Percentiles rank a stretch among this genome's conserved stretches.
Conservation (phyloP, 331 rosid genomes). For the Cucumis variabilis region DNA sequence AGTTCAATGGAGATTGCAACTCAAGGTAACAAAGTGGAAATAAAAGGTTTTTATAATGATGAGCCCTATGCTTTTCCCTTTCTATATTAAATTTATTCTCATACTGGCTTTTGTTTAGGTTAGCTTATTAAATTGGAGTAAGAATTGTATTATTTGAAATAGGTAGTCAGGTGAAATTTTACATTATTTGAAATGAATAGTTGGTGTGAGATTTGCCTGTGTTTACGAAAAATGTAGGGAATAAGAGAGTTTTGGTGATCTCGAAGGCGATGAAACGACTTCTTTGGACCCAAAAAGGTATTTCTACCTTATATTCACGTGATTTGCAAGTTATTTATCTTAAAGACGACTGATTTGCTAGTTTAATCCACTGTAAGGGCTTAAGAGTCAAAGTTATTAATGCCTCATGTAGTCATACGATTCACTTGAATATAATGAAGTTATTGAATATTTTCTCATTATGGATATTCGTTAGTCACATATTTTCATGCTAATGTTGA, state of each 20-base stretch:
- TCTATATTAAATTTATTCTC: background rate
- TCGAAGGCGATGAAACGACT: too few relatives aligned
- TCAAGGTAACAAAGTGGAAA: slow-evolving; percentile 31
- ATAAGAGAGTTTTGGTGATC: too few relatives aligned
- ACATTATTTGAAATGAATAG: background rate
- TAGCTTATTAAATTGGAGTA: background rate
- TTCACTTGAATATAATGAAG: background rate
- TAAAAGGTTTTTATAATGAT: slow-evolving; percentile 4
- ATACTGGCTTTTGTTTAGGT: background rate
- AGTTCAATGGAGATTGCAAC: slow-evolving; percentile 18
- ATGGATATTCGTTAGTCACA: background rate
- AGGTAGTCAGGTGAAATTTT: slow-evolving; percentile 59
- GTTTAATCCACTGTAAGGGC: background rate
- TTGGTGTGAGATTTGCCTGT: slow-evolving; percentile 20
- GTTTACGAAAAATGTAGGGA: too few relatives aligned
- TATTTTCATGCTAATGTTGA: background rate
- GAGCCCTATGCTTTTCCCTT: background rate
- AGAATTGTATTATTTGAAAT: too few relatives aligned
- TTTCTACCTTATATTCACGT: too few relatives aligned
- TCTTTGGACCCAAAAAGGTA: too few relatives aligned
- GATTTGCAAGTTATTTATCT: background rate
- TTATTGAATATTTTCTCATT: background rate
- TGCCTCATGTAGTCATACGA: background rate
- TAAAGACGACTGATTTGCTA: too few relatives aligned
- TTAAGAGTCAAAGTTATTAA: background rate